Percentiles rank a stretch among this genome's conserved stretches.
Conservation (phyloP, 1,284 basidiomycete species). For the Volvariella surrecta region DNA sequence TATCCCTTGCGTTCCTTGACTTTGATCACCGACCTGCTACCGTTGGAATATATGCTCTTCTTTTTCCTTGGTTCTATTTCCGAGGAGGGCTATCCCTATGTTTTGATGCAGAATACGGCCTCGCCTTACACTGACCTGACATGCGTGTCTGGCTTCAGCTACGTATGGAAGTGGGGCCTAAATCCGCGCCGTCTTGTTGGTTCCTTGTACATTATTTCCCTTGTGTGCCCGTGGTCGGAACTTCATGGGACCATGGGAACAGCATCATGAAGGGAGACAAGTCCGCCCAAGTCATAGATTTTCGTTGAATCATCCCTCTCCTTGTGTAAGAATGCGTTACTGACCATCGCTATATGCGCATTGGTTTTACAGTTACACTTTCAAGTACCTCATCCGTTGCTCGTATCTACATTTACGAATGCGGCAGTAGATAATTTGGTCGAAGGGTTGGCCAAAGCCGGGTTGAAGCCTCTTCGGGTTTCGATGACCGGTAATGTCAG, state of each 20-base stretch:
- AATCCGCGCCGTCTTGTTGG: too few species aligned
- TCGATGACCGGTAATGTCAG: slow-evolving; percentile 62
- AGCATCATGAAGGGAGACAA: too few species aligned
- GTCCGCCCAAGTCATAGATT: too few species aligned
- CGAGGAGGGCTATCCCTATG: too few species aligned
- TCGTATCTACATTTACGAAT: slow-evolving; percentile 91
- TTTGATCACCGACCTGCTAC: background rate
- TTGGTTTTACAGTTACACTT: slow-evolving; percentile 50
- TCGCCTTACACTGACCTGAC: too few species aligned
- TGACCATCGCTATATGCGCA: background rate
- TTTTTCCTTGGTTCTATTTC: too few species aligned
- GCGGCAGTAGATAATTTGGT: slow-evolving; percentile 92
- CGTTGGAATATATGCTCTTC: slow-evolving; percentile 2
- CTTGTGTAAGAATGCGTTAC: background rate
- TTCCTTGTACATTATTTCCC: too few species aligned
- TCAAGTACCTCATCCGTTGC: slow-evolving; percentile 74
- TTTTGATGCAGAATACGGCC: too few species aligned
- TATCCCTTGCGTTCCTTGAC: background rate
- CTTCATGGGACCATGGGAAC: too few species aligned
- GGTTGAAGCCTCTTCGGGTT: slow-evolving; percentile 71
- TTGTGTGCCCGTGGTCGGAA: too few species aligned
- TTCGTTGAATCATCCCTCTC: background rate
- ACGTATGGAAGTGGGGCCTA: too few species aligned
- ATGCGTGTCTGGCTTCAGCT: too few species aligned
- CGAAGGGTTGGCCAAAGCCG: slow-evolving; percentile 55